These are phyloP conservation scores for Salix viminalis DNA, from an alignment of 345 rosid species.

Conservation along the genomic window DNA sequence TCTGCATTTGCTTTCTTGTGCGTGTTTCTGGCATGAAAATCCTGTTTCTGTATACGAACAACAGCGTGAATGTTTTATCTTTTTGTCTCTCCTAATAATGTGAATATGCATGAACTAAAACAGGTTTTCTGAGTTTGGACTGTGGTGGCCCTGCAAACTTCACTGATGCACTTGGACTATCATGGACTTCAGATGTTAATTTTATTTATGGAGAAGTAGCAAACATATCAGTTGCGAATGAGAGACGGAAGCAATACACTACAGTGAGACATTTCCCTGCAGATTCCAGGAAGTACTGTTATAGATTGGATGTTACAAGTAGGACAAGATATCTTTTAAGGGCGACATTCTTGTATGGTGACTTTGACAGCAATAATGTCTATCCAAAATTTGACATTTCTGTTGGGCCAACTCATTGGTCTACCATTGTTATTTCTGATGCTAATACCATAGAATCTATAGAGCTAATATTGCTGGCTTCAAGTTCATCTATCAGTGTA, in stretches of 20 bases:
- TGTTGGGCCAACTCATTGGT: constrained; percentile 86
- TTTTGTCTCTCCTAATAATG: not conserved
- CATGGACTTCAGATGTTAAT: constrained; percentile 69
- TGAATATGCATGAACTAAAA: constrained; percentile 6
- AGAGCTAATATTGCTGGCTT: constrained; percentile 86
- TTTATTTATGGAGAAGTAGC: constrained; percentile 61
- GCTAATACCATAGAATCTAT: constrained; percentile 53
- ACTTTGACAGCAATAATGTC: constrained; percentile 82
- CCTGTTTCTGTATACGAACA: not conserved
- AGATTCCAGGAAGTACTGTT: constrained; percentile 86
- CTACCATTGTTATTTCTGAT: constrained; percentile 82
- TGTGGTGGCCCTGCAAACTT: constrained; percentile 77
- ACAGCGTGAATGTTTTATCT: not conserved
- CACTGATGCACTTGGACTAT: constrained; percentile 76
- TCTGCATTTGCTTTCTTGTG: not conserved
- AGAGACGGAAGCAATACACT: constrained; percentile 65
- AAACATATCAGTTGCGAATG: constrained; percentile 51
- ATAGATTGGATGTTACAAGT: constrained; percentile 57
- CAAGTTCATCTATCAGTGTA: constrained; percentile 58
- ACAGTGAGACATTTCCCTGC: constrained; percentile 90
- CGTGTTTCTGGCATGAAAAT: not conserved
- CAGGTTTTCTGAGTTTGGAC: constrained; percentile 93
- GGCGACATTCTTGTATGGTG: constrained; percentile 89
- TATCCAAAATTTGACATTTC: constrained; percentile 94
- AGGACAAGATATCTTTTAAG: constrained; percentile 87